Conservation (phyloP, 805 yeast genomes). For the Vanderwaltozyma tropicalis region DNA sequence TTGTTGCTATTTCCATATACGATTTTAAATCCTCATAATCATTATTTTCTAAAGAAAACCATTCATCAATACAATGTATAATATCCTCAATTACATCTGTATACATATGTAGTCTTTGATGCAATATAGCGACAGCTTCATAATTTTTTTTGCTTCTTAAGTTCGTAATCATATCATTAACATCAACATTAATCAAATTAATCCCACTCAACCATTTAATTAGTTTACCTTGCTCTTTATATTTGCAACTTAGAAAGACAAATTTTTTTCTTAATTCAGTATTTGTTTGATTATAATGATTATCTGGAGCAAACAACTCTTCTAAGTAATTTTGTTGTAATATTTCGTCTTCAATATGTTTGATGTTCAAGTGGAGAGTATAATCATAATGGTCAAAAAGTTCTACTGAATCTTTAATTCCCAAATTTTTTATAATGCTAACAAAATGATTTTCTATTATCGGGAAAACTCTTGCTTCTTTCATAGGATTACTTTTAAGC, state of each 20-base stretch:
- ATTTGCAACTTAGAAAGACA: constrained; percentile 12
- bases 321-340: constrained; percentile 14
- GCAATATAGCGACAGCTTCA: constrained; percentile 14
- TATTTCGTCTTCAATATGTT: constrained; percentile 1
- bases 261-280: constrained; percentile 7
- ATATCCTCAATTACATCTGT: constrained; percentile 11
- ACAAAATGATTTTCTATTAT: constrained; percentile 11
- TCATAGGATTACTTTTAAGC: background rate
- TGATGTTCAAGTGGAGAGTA: constrained; percentile 12
- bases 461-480: background rate
- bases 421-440: constrained; percentile 3
- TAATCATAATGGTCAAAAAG: constrained; percentile 12
- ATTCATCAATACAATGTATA: constrained; percentile 9
- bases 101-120: constrained; percentile 10
- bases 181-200: constrained; percentile 8
- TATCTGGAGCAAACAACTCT: constrained; percentile 5
- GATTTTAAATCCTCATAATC: background rate
- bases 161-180: constrained; percentile 5
- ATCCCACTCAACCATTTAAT: constrained; percentile 10
- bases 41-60: constrained; percentile 6
- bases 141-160: constrained; percentile 8
- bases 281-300: background rate
- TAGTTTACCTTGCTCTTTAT: constrained; percentile 5
- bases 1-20: background rate
- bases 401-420: constrained; percentile 4